Evolutionary conservation across 2,329 filamentous ascomycete genomes (phyloP), one percentile per base, ranked within the genome.

Genomic region (Cucurbitaria berberidis): DNA sequence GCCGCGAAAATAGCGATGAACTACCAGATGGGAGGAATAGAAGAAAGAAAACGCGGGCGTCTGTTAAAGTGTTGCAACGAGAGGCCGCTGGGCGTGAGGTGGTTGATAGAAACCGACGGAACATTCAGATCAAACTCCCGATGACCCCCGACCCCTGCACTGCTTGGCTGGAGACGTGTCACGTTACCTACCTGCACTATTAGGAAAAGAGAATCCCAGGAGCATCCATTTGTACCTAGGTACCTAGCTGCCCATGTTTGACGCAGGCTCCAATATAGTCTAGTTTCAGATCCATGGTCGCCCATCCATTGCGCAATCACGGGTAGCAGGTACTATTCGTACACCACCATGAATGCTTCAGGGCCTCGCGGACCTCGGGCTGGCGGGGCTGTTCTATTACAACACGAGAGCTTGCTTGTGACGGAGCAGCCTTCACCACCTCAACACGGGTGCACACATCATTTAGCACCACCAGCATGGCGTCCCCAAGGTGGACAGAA

Each of bases 401-500:
- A 49, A 43, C 41, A 45, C 22, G 13, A 24, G 13, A 48, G 39
- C 41, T 48, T 18, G 22, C 47, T 26, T 24, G 39, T 22, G 11
- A 16, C 39, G 40, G 29, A 7, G n/a, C 42, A 21, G 29, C 18
- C 46, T 19, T 18, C 22, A 27, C 36, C 29, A 48, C 41, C 36
- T 48, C 41, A 35, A 24, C 36, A 39, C 19, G 36, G 8, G n/a
- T 15, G 5, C 24, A 39, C 9, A 39, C 2, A 15, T 39, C 21
- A 22, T 15, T 24, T 21, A n/a, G 21, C 11, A n/a, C 10, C 36
- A 13, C 27, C 41, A 59, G 15, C 16, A 70, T 70, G 69, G 55
- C 65, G 2, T 58, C 65, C 15, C 56, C 62, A 6, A 69, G 46
- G 35, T 72, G 70, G 70, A 67, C 64, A 47, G 63, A 69, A 34